A percentile compares a stretch with the other conserved stretches of the same genome.
Conservation (phyloP, 192 early-diverging fungal genomes). For the Coemansia nantahalensis region DNA sequence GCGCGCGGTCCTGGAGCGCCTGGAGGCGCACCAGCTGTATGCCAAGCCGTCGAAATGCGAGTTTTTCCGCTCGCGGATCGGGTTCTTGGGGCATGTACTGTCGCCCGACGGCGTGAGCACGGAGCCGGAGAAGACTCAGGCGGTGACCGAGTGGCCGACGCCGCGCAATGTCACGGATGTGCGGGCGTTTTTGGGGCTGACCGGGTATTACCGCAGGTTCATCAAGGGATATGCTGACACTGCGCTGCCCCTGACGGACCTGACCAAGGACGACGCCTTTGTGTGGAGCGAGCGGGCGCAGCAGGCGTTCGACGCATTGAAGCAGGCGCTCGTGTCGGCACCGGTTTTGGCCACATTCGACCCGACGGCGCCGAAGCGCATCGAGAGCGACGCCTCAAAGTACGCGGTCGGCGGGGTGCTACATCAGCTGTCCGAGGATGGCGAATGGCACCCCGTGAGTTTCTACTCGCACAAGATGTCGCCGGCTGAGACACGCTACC, state of each 20-base stretch:
- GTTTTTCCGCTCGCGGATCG: neutral
- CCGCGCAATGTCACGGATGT: slow-evolving; percentile 1
- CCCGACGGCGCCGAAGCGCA: neutral
- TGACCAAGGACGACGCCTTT: slow-evolving; percentile 5
- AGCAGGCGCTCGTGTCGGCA: slow-evolving; percentile 2
- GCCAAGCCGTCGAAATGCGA: slow-evolving; percentile 4
- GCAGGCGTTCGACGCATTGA: slow-evolving; percentile 3
- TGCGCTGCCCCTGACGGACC: slow-evolving; percentile 4
- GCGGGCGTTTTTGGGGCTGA: neutral
- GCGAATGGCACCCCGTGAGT: slow-evolving; percentile 13
- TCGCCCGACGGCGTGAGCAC: too few species aligned
- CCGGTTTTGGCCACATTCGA: slow-evolving; percentile 13
- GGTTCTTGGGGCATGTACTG: neutral
- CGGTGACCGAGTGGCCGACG: neutral
- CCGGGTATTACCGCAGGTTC: slow-evolving; percentile 5
- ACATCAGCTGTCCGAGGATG: neutral
- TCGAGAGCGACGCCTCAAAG: slow-evolving; percentile 9
- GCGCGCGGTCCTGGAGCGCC: slow-evolving; percentile 4
- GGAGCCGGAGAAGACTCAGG: slow-evolving; percentile 3
- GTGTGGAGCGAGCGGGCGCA: slow-evolving; percentile 1
- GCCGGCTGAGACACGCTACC: too few species aligned
- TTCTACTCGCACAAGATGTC: too few species aligned
- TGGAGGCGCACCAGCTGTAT: neutral
- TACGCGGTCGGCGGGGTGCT: slow-evolving; percentile 10
- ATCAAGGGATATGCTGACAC: slow-evolving; percentile 2